Conservation (phyloP, 2,329 filamentous ascomycete species). For the Lasiodiplodia sp. region DNA sequence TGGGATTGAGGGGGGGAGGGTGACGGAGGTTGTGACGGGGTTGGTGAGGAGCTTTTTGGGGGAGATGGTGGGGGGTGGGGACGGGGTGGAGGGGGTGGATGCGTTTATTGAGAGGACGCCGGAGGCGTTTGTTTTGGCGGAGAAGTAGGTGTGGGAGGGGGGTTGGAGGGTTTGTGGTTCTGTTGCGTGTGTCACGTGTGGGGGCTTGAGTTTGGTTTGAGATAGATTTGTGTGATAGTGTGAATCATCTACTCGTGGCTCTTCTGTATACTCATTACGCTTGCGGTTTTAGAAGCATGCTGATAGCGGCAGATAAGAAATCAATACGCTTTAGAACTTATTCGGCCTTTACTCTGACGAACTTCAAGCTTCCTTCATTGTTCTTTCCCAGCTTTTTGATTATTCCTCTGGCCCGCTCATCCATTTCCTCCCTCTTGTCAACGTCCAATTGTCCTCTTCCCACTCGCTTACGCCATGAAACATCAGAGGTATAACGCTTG, state of each 20-base stretch:
- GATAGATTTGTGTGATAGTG: no score
- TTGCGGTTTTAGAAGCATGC: no score
- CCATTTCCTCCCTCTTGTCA: neutral
- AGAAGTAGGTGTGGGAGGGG: no score
- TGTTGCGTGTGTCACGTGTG: no score
- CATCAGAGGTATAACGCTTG: neutral
- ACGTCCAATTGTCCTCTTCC: neutral
- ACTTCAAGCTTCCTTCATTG: neutral
- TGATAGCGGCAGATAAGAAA: no score
- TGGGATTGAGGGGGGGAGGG: neutral
- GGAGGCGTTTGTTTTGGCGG: neutral
- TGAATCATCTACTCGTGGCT: no score
- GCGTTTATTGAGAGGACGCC: neutral
- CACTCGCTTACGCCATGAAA: conserved; percentile 1
- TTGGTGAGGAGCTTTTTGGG: neutral
- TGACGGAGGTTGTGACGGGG: neutral
- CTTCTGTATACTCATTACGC: no score
- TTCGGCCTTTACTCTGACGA: neutral
- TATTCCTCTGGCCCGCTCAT: neutral
- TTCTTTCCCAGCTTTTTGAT: neutral
- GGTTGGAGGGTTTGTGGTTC: no score
- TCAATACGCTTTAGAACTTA: no score
- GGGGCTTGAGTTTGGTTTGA: no score
- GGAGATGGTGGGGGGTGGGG: neutral
- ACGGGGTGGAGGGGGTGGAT: neutral